Evolutionary conservation across 2,329 filamentous ascomycete genomes (phyloP), one percentile per base, ranked within the genome.

Genomic region (Aspergillus sp.): DNA sequence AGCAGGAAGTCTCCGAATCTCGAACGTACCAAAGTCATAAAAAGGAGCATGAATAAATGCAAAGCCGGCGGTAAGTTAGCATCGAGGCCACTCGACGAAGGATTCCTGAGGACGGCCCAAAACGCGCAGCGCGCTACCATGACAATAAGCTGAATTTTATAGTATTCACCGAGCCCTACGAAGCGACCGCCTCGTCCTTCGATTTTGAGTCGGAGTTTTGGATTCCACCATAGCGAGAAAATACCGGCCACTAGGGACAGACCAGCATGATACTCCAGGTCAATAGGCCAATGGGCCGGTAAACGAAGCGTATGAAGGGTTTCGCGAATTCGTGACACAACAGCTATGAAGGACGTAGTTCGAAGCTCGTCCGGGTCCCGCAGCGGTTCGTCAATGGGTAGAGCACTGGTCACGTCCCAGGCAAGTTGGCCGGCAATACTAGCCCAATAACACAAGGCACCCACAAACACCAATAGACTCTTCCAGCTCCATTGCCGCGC

Each of bases 151-250:
- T 81, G 79, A 3, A 76, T 66, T 59, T 76, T 66, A 59, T 81
- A 81, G 60, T 79, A 81, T 55, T 79, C 73, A 13, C 69, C 67
- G 34, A 79, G 67, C 3, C 78, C 77, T 34, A 67, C 56, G 41
- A 81, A 71, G 15, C 75, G 71, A 8, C 76, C 77, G 43, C 68
- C 70, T 60, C 70, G 66, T 39, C 76, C 76, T 54, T 74, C 69
- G 13, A 80, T 65, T 63, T 78, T 80, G 47, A 75, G 62, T 57
- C 74, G 73, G 63, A 80, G 65, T 55, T 74, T 76, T 8, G 78
- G 79, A 59, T 81, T 81, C 76, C 78, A 81, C 79, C 79, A 81
- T 8, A 79, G 64, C 5, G 76, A 78, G 24, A 79, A 53, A 43
- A 77, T 68, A 12, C 76, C 77, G 4, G 74, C 62, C n/a, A 77